Percentiles rank a stretch among this genome's conserved stretches.
These are phyloP conservation scores for Zymoseptoria ardabiliae DNA, from an alignment of 2,329 filamentous ascomycete species.

Conservation along the genomic window DNA sequence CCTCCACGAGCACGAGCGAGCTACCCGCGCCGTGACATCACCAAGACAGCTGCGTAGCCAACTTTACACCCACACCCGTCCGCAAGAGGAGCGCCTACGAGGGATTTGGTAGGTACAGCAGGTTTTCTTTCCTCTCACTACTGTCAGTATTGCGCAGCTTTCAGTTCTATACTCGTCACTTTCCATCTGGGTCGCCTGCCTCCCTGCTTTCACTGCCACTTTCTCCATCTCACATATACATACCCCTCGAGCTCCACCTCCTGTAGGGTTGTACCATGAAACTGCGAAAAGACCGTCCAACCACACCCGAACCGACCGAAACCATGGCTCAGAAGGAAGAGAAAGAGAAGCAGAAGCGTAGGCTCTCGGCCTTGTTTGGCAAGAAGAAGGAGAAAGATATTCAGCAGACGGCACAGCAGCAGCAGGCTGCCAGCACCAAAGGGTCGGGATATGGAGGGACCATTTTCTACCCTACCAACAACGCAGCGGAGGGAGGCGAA, in stretches of 20 bases:
- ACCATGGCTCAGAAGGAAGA: conserved; percentile 1
- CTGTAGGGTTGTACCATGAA: background rate
- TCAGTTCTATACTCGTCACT: background rate
- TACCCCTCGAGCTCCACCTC: background rate
- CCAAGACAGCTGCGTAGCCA: background rate
- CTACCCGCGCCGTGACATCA: background rate
- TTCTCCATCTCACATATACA: background rate
- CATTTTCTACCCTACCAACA: background rate
- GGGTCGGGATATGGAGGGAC: background rate
- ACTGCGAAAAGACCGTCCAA: background rate
- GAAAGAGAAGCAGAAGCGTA: conserved; percentile 10
- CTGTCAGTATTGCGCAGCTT: no score
- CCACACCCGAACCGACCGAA: background rate
- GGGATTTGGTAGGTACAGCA: background rate
- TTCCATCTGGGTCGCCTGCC: background rate
- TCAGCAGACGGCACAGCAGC: background rate
- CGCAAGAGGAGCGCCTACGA: background rate
- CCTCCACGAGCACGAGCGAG: background rate
- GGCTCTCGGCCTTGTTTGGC: conserved; percentile 18
- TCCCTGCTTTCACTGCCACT: background rate
- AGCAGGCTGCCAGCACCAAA: background rate
- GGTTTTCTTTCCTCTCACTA: background rate
- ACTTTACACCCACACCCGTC: background rate
- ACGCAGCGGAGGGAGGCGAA: background rate
- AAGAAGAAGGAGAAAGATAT: conserved; percentile 6